Conservation (phyloP, 352 stramenopile species). For the Phytopythium delawarense region DNA sequence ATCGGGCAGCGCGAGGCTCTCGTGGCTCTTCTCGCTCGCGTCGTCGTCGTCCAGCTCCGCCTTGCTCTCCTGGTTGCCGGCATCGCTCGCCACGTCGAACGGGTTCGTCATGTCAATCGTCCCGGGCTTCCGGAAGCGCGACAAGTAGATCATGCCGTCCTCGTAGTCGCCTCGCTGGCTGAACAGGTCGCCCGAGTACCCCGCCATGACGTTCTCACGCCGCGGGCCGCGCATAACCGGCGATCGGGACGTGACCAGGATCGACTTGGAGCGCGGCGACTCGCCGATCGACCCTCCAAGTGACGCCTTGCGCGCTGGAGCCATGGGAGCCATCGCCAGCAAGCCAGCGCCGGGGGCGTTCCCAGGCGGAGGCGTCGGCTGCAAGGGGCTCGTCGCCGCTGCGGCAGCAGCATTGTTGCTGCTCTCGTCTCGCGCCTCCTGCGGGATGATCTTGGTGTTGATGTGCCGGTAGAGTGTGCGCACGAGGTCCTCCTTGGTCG, state of each 20-base stretch:
- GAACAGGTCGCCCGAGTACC: slow-evolving; percentile 80
- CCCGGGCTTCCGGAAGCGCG: slow-evolving; percentile 64
- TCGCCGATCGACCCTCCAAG: slow-evolving; percentile 22
- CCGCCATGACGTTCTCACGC: slow-evolving; percentile 47
- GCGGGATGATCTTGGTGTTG: slow-evolving; percentile 80
- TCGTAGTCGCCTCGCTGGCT: slow-evolving; percentile 81
- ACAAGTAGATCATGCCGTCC: slow-evolving; percentile 87
- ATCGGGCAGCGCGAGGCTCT: slow-evolving; percentile 11
- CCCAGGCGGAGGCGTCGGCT: slow-evolving; percentile 12
- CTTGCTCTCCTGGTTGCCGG: slow-evolving; percentile 28
- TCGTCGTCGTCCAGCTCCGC: slow-evolving; percentile 38
- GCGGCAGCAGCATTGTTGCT: slow-evolving; percentile 3
- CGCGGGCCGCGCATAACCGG: slow-evolving; percentile 17
- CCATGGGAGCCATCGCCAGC: slow-evolving; percentile 19
- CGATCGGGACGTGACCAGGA: slow-evolving; percentile 25
- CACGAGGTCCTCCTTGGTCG: slow-evolving; percentile 86
- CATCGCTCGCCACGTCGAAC: slow-evolving; percentile 15
- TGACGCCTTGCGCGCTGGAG: slow-evolving; percentile 32
- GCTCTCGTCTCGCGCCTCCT: slow-evolving; percentile 49
- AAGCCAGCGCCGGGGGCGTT: background rate
- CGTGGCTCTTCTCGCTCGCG: slow-evolving; percentile 45
- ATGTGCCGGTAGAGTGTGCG: slow-evolving; percentile 83
- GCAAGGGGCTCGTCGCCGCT: background rate
- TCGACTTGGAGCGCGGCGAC: slow-evolving; percentile 52
- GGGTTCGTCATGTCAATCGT: slow-evolving; percentile 21